These are phyloP conservation scores for Ophidiomyces ophidiicola DNA, from an alignment of 2,329 filamentous ascomycete species.

Conservation along the genomic window DNA sequence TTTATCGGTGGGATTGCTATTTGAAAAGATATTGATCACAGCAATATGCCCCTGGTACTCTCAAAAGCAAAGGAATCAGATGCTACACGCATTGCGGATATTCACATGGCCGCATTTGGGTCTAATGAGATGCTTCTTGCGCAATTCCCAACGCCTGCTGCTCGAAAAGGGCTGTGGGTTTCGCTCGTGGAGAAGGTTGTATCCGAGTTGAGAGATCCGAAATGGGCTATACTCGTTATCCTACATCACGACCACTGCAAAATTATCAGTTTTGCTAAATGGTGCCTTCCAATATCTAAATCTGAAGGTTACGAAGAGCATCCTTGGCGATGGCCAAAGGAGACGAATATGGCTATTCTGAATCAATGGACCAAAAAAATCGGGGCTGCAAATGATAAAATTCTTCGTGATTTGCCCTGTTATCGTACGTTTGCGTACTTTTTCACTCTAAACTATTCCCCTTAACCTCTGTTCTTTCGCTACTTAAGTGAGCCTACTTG, in stretches of 20 bases:
- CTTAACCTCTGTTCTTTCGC: not conserved
- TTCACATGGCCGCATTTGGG: constrained; percentile 20
- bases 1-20: no score
- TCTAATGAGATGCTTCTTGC: constrained; percentile 18
- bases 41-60: constrained; percentile 8
- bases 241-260: constrained; percentile 4
- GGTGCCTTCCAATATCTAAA: constrained; percentile 13
- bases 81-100: constrained; percentile 18
- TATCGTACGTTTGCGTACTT: not conserved
- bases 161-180: constrained; percentile 14
- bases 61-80: constrained; percentile 14
- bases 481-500: not conserved
- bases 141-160: constrained; percentile 19
- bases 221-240: constrained; percentile 15
- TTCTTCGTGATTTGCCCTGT: constrained; percentile 10
- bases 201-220: constrained; percentile 16
- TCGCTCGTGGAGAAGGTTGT: constrained; percentile 15
- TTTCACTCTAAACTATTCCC: not conserved
- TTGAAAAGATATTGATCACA: no score
- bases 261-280: constrained; percentile 18
- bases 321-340: constrained; percentile 17
- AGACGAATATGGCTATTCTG: constrained; percentile 13
- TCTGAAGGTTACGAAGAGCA: constrained; percentile 13
- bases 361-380: constrained; percentile 14
- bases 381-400: constrained; percentile 9